Base-by-base conservation (phyloP, 139 green algal species). In the Chlamydomonas incerta region DNA sequence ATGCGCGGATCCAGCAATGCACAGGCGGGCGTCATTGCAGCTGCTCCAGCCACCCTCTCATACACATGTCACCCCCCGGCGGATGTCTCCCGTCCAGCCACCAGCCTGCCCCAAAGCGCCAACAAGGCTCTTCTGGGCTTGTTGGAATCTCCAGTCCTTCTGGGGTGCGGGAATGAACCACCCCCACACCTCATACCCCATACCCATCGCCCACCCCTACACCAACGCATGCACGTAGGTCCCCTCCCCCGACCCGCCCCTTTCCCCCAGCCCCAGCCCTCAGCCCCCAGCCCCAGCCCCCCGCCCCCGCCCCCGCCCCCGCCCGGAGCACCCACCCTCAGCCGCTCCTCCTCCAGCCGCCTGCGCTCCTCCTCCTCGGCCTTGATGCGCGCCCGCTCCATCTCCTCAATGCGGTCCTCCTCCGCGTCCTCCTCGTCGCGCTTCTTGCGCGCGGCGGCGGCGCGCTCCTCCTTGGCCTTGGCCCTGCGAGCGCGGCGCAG, bases 401-500 rank as follows among this genome's bases (percentile, higher is more conserved):
- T 57, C 47, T 90, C 88, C 50, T 94, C 91, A 11, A 90, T 57
- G 9, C 87, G 69, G 74, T 93, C 87, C 83, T 93, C 89, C 70
- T 91, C 83, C 2, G 85, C 87, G 41, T 92, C 87, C 60, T 94
- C 91, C 74, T 92, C 89, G 11, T 92, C 89, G 3, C 88, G 70
- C 26, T 87, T 88, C 20, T 74, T 66, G 47, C 82, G 71, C 11
- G 88, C 91, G 4, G 87, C 88, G 37, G 63, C 80, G 33, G 58
- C 69, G 11, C 67, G 55, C 47, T 80, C 75, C 70, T 88, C 88
- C 20, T 79, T 68, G 6, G 57, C 70, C 28, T 63, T 70, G 41
- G 41, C 31, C 73, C 76, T 91, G 81, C 17, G 11, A 10, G 17
- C 18, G 55, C 50, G n/a, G n/a, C n/a, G 41, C 41, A 50, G 41